Evolutionary conservation across 1,139 yeast species (phyloP).

Genomic region (Diutina catenulata): DNA sequence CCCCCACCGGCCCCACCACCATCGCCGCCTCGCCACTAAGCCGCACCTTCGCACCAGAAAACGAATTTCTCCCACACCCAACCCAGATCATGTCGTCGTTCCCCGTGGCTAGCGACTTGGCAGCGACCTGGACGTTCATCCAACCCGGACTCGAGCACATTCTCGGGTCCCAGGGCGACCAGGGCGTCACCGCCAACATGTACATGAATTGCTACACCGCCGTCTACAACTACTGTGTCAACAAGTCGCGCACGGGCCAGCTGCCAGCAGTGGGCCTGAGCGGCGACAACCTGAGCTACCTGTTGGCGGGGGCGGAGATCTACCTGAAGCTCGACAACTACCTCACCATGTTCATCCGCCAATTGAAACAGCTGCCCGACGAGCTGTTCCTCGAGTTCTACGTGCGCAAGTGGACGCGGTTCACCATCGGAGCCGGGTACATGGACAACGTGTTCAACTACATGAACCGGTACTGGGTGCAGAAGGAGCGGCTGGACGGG

Average conservation of each 20-base stretch:
- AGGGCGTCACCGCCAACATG: constrained; percentile 60
- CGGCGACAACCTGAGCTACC: constrained; percentile 17
- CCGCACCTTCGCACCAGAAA: too few species aligned
- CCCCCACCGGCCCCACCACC: too few species aligned
- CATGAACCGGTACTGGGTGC: constrained; percentile 96
- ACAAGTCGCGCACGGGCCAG: constrained; percentile 40
- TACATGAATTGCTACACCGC: constrained; percentile 73
- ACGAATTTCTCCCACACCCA: too few species aligned
- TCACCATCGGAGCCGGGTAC: constrained; percentile 83
- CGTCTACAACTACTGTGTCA: constrained; percentile 87
- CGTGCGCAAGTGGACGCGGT: constrained; percentile 81
- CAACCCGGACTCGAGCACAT: constrained; percentile 66
- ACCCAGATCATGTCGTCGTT: constrained; percentile 6
- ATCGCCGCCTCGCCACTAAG: too few species aligned
- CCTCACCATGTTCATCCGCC: constrained; percentile 47
- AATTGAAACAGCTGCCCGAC: constrained; percentile 35
- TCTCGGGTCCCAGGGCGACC: constrained; percentile 53
- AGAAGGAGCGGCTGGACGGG: constrained; percentile 94
- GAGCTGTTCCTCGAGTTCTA: constrained; percentile 78
- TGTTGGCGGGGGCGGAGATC: constrained; percentile 78
- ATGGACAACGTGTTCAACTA: constrained; percentile 91
- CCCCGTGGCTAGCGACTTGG: constrained; percentile 36
- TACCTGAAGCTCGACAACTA: constrained; percentile 63
- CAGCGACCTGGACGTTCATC: constrained; percentile 65
- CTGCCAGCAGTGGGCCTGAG: constrained; percentile 11